Evolutionary conservation across 176 grass and related monocot genomes (phyloP).

Genomic region (Oryza meyeriana): DNA sequence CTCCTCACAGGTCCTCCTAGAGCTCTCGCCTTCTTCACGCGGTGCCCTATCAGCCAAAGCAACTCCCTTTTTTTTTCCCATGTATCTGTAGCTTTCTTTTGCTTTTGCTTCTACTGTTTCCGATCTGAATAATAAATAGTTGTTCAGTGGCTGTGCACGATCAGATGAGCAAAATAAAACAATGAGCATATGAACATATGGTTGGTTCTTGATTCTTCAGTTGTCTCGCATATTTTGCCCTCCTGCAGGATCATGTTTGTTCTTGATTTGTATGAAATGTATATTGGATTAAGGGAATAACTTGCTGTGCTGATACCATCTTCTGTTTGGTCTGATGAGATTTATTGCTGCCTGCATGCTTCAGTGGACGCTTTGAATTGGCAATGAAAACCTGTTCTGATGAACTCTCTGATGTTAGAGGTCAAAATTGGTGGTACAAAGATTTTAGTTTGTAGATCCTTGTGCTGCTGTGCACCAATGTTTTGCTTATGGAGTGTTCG

Average conservation of each 20-base stretch:
- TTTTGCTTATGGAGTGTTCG: not conserved
- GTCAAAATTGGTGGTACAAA: not conserved
- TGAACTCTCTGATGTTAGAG: not conserved
- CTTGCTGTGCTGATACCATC: not conserved
- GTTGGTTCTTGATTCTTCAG: not conserved
- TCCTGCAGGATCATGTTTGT: not conserved
- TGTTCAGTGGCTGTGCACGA: not conserved
- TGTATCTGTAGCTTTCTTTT: not conserved
- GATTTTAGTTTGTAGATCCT: not conserved
- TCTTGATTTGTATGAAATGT: not conserved
- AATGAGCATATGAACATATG: not conserved
- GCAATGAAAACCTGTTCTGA: not conserved
- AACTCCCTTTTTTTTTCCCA: not conserved
- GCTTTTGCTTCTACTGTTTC: not conserved
- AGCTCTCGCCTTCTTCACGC: not conserved
- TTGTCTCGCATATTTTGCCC: no score
- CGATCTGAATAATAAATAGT: not conserved
- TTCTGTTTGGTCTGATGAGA: not conserved
- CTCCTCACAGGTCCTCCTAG: not conserved
- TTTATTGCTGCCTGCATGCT: not conserved
- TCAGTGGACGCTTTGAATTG: not conserved
- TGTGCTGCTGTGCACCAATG: not conserved
- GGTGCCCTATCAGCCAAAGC: not conserved
- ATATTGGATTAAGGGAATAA: not conserved
- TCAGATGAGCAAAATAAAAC: not conserved